Conservation (phyloP, 257 asterid species). For the Echites panduratus region DNA sequence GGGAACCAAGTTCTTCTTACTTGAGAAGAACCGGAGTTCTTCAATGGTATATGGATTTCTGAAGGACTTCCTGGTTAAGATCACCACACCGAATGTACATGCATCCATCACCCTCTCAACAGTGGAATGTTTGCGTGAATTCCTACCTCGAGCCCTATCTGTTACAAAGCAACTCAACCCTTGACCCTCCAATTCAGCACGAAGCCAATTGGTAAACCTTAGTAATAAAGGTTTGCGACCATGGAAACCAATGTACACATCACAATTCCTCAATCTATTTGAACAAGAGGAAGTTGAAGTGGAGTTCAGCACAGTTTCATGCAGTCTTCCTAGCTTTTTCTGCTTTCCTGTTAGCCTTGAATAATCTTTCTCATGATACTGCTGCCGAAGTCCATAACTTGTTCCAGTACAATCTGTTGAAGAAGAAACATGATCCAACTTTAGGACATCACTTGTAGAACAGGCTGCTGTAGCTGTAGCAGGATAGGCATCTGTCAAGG, state of each 20-base stretch:
- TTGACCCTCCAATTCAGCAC: slow-evolving; percentile 77
- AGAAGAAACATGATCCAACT: slow-evolving; percentile 45
- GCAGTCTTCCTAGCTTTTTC: slow-evolving; percentile 38
- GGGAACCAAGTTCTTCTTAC: slow-evolving; percentile 93
- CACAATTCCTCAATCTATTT: slow-evolving; percentile 63
- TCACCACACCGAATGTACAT: slow-evolving; percentile 71
- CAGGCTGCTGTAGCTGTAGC: slow-evolving; percentile 23
- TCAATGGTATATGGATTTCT: slow-evolving; percentile 79
- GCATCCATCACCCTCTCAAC: slow-evolving; percentile 81
- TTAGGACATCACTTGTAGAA: slow-evolving; percentile 33
- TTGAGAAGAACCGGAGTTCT: slow-evolving; percentile 73
- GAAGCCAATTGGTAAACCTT: slow-evolving; percentile 76
- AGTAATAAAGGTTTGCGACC: slow-evolving; percentile 61
- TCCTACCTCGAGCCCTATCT: slow-evolving; percentile 59
- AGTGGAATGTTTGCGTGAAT: slow-evolving; percentile 55
- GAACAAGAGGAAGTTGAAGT: slow-evolving; percentile 48
- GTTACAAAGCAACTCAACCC: slow-evolving; percentile 83
- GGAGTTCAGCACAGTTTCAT: slow-evolving; percentile 46
- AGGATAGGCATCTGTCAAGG: slow-evolving; percentile 33
- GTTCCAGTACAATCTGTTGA: slow-evolving; percentile 44
- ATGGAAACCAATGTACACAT: slow-evolving; percentile 77
- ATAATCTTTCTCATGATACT: slow-evolving; percentile 29
- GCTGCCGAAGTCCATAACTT: slow-evolving; percentile 30
- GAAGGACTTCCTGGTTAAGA: slow-evolving; percentile 82
- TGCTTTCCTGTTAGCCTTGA: slow-evolving; percentile 41